Conservation (phyloP, 2,329 filamentous ascomycete genomes). For the Didymella pomorum region DNA sequence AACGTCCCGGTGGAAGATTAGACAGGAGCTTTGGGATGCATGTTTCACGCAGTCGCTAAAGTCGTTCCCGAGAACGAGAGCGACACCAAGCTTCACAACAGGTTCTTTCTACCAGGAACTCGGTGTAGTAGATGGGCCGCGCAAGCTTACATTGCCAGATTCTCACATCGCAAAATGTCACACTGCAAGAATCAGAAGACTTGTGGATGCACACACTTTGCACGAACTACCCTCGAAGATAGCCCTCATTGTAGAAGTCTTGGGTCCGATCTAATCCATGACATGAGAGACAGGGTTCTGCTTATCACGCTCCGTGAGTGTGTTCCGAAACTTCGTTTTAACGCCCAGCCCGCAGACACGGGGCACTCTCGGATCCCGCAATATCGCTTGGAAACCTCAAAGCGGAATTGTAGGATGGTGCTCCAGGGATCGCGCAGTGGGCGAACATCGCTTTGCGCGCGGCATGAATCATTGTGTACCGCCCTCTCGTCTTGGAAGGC, state of each 20-base stretch:
- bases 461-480: constrained; percentile 25
- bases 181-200: not conserved
- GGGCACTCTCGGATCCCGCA: constrained; percentile 26
- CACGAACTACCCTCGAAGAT: not conserved
- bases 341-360: constrained; percentile 28
- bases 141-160: not conserved
- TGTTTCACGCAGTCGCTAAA: constrained; percentile 33
- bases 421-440: constrained; percentile 14
- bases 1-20: constrained; percentile 22
- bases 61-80: constrained; percentile 16
- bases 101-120: constrained; percentile 3
- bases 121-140: not conserved
- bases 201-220: not conserved
- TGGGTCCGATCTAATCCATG: too few relatives aligned
- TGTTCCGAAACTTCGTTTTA: constrained; percentile 19
- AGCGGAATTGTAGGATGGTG: constrained; percentile 24
- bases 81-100: constrained; percentile 15
- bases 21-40: constrained; percentile 25
- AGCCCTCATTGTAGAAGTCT: too few relatives aligned
- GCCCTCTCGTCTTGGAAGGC: constrained; percentile 17
- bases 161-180: not conserved
- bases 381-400: constrained; percentile 36
- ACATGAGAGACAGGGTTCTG: not conserved
- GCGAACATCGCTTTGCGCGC: constrained; percentile 26
- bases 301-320: constrained; percentile 11